phyloP scores from a whole-genome alignment of 2,329 filamentous ascomycete species.

The Aspergillus arachidicola region DNA sequence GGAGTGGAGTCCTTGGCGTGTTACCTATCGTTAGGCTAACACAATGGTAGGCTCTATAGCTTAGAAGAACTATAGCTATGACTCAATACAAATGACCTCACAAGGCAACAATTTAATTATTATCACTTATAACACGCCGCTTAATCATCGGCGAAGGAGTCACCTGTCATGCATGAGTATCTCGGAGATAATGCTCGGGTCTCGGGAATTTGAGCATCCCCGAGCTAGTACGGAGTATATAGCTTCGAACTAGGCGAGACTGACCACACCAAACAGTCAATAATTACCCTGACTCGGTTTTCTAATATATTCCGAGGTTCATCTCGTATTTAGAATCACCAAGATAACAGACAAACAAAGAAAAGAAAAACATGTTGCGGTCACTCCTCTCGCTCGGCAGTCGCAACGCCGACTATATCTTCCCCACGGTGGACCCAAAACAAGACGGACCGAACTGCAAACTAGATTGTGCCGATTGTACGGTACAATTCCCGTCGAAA shows the following conservation, averaged over 20 bases:
- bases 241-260: neutral
- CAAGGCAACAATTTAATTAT: too few relatives aligned
- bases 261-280: neutral
- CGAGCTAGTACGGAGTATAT: neutral
- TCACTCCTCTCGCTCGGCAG: slow-evolving; percentile 35
- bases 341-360: neutral
- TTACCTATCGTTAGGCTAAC: too few relatives aligned
- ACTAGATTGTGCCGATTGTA: slow-evolving; percentile 42
- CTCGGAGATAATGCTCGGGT: neutral
- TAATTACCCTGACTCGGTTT: neutral
- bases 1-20: too few relatives aligned
- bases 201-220: neutral
- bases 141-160: too few relatives aligned
- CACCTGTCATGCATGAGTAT: neutral
- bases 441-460: slow-evolving; percentile 39
- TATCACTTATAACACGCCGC: too few relatives aligned
- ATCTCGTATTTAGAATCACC: neutral
- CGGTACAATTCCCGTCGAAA: slow-evolving; percentile 36
- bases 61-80: too few relatives aligned
- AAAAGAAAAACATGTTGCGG: slow-evolving; percentile 30
- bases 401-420: slow-evolving; percentile 32
- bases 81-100: too few relatives aligned
- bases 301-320: neutral
- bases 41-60: too few relatives aligned
- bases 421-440: slow-evolving; percentile 38